Percentiles rank a stretch among this genome's conserved stretches.
These are phyloP conservation scores for Knoxia roxburghii DNA, from an alignment of 257 asterid genomes.

Conservation along the genomic window DNA sequence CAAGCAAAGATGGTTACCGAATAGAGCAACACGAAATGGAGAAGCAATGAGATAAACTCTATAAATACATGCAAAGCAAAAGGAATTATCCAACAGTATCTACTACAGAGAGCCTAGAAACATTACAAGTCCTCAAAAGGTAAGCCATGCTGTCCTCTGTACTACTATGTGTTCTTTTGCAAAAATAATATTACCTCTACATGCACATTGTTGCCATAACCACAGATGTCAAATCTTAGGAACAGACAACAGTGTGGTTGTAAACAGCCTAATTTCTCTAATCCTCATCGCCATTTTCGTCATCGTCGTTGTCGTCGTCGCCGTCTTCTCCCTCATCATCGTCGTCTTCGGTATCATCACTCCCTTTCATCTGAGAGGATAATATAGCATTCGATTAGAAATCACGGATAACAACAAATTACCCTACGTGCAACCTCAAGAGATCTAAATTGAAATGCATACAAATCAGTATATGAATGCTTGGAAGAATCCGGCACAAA, in stretches of 20 bases:
- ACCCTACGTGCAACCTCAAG: background rate
- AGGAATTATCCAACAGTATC: background rate
- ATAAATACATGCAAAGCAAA: background rate
- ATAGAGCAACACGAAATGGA: too few species aligned
- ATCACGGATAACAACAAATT: background rate
- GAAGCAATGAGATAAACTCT: constrained; percentile 4
- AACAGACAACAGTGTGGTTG: background rate
- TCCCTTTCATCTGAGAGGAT: constrained; percentile 59
- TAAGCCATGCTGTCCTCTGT: background rate
- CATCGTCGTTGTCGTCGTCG: constrained; percentile 27
- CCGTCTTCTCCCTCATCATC: constrained; percentile 38
- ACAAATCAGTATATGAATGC: background rate
- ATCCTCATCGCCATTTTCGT: constrained; percentile 39
- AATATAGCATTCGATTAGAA: background rate
- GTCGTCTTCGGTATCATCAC: constrained; percentile 42
- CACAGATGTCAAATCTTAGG: constrained; percentile 1
- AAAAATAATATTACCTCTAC: constrained; percentile 16
- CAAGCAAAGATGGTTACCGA: too few species aligned
- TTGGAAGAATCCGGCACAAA: background rate
- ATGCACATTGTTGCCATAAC: constrained; percentile 8
- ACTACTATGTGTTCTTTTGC: background rate
- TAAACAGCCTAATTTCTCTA: constrained; percentile 15
- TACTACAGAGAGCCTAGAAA: background rate
- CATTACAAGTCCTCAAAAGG: background rate
- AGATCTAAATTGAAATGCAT: background rate